Evolutionary conservation across 352 stramenopile genomes (phyloP).

Genomic region (Pythium dissotocum): DNA sequence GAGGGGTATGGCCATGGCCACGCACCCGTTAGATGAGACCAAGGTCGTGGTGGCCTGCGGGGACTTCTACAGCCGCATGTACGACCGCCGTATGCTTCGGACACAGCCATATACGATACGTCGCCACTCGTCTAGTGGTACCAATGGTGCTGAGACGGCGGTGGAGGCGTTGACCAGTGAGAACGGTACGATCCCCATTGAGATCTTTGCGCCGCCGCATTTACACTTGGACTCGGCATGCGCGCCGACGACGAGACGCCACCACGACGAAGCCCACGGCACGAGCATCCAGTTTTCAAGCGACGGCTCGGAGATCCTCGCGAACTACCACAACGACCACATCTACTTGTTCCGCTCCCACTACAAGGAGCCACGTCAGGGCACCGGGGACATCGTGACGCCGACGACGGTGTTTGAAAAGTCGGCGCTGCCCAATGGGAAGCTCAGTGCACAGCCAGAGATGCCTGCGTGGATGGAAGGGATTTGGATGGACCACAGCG

Average conservation of each 20-base stretch:
- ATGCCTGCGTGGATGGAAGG: conserved; percentile 20
- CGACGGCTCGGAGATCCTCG: conserved; percentile 64
- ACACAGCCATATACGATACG: conserved; percentile 29
- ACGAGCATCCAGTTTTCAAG: conserved; percentile 83
- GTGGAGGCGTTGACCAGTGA: conserved; percentile 17
- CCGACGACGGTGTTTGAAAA: conserved; percentile 19
- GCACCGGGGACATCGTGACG: conserved; percentile 2
- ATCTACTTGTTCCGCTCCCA: conserved; percentile 81
- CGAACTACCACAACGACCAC: conserved; percentile 87
- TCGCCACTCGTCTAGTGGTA: conserved; percentile 13
- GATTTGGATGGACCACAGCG: conserved; percentile 16
- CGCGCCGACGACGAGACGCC: conserved; percentile 36
- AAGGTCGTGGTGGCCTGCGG: conserved; percentile 76
- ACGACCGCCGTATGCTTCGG: conserved; percentile 76
- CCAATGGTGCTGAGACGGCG: not conserved
- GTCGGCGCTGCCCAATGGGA: conserved; percentile 5
- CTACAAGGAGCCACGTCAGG: conserved; percentile 13
- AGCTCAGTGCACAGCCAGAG: not conserved
- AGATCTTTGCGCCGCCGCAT: conserved; percentile 78
- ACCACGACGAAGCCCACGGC: conserved; percentile 61
- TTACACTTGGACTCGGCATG: conserved; percentile 66
- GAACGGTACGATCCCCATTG: conserved; percentile 45
- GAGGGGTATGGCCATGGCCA: conserved; percentile 72
- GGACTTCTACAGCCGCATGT: conserved; percentile 79
- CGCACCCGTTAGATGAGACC: conserved; percentile 67